Percentiles rank a stretch among this genome's conserved stretches.
phyloP scores from a whole-genome alignment of 2,329 filamentous ascomycete species.

The Emericellopsis cladophorae region DNA sequence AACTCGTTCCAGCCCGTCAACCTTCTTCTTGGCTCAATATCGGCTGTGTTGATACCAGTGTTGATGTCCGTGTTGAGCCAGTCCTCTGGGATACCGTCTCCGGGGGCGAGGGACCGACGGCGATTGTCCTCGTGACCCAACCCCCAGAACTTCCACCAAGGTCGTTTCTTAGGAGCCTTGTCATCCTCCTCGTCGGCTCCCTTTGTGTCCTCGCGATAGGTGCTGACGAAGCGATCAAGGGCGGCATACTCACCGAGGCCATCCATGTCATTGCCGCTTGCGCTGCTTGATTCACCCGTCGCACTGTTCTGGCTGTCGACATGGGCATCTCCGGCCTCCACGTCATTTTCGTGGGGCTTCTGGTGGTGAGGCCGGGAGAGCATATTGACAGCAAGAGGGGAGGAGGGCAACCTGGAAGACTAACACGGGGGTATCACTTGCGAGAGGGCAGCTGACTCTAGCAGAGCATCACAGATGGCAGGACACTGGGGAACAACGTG shows the following conservation, averaged over 20 bases:
- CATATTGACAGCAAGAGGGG: neutral
- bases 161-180: conserved; percentile 10
- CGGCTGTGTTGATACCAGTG: conserved; percentile 42
- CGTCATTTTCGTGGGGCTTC: neutral
- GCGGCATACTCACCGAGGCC: conserved; percentile 8
- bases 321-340: neutral
- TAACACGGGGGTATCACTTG: too few species aligned
- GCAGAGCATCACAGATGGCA: too few species aligned
- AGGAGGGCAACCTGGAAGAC: too few species aligned
- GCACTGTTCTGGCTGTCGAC: neutral
- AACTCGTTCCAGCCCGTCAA: conserved; percentile 61
- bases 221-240: conserved; percentile 20
- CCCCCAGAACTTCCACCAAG: conserved; percentile 24
- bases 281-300: neutral
- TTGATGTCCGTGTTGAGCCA: conserved; percentile 58
- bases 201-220: conserved; percentile 20
- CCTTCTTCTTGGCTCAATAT: conserved; percentile 53
- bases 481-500: too few species aligned
- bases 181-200: conserved; percentile 13
- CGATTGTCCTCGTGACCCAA: conserved; percentile 1
- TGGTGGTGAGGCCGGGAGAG: neutral
- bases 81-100: conserved; percentile 42
- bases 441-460: too few species aligned
- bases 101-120: conserved; percentile 8
- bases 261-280: neutral